Conservation (phyloP, 2,329 filamentous ascomycete species). For the Cladophialophora bantiana region DNA sequence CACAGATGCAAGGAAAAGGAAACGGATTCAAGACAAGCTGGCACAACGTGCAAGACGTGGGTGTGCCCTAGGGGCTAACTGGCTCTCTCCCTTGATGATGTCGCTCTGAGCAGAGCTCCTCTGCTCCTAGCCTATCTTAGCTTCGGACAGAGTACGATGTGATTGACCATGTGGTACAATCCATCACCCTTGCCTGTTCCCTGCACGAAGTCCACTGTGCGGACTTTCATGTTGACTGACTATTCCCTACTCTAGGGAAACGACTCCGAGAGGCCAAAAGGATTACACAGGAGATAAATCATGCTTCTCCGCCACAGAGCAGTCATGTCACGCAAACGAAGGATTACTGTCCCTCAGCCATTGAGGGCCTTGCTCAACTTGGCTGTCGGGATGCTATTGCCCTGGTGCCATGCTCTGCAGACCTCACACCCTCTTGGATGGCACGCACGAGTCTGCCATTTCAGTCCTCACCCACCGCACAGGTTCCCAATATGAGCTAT, state of each 20-base stretch:
- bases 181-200: neutral
- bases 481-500: neutral
- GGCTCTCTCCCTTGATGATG: constrained; percentile 21
- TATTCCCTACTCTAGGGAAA: neutral
- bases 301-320: neutral
- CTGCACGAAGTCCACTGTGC: neutral
- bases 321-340: constrained; percentile 1
- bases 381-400: neutral
- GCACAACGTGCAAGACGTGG: constrained; percentile 49
- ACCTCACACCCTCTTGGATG: neutral
- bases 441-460: neutral
- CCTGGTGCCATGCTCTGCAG: neutral
- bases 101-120: neutral
- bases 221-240: neutral
- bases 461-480: neutral
- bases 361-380: constrained; percentile 3
- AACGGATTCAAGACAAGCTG: constrained; percentile 50
- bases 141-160: neutral
- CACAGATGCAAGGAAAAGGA: constrained; percentile 47
- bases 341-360: neutral
- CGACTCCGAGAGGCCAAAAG: constrained; percentile 13
- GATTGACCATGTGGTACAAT: neutral
- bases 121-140: neutral
- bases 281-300: neutral
- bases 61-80: neutral